These are phyloP conservation scores for Phytophthora fragariaefolia DNA, from an alignment of 352 stramenopile species.

Conservation along the genomic window DNA sequence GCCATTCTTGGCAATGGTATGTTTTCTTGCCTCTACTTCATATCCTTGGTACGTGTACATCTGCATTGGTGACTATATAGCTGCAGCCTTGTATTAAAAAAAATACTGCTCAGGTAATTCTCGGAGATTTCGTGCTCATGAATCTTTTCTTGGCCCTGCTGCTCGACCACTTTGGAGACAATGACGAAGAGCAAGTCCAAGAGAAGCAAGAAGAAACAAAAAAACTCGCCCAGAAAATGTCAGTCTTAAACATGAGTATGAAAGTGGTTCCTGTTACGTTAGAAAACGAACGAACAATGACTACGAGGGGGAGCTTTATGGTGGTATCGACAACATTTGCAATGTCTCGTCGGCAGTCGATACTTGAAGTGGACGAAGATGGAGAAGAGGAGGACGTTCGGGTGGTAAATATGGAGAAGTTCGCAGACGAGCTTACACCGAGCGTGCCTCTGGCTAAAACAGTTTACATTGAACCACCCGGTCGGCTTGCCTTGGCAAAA, in stretches of 20 bases:
- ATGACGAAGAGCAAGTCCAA: slow-evolving; percentile 65
- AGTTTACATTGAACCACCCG: slow-evolving; percentile 26
- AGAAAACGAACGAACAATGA: slow-evolving; percentile 29
- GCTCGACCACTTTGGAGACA: slow-evolving; percentile 89
- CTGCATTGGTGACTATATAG: neutral
- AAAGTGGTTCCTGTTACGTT: slow-evolving; percentile 49
- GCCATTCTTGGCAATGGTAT: slow-evolving; percentile 83
- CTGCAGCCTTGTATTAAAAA: neutral
- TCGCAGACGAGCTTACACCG: slow-evolving; percentile 34
- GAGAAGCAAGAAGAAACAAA: slow-evolving; percentile 61
- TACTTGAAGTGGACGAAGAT: slow-evolving; percentile 39
- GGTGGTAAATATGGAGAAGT: slow-evolving; percentile 39
- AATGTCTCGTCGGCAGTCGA: slow-evolving; percentile 26
- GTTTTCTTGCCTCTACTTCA: slow-evolving; percentile 83
- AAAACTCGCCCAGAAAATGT: slow-evolving; percentile 63
- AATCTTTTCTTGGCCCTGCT: slow-evolving; percentile 95
- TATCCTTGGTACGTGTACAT: slow-evolving; percentile 62
- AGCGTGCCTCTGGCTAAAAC: slow-evolving; percentile 34
- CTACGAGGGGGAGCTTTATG: slow-evolving; percentile 22
- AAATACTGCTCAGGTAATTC: slow-evolving; percentile 59
- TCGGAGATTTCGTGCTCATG: slow-evolving; percentile 93
- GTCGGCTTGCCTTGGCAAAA: slow-evolving; percentile 5
- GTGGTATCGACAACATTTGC: slow-evolving; percentile 17
- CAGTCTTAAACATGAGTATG: slow-evolving; percentile 60
- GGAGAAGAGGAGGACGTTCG: slow-evolving; percentile 45